A percentile compares a stretch with the other conserved stretches of the same genome.
phyloP scores from a whole-genome alignment of 306 rosid genomes.

The Spatholobus suberectus region DNA sequence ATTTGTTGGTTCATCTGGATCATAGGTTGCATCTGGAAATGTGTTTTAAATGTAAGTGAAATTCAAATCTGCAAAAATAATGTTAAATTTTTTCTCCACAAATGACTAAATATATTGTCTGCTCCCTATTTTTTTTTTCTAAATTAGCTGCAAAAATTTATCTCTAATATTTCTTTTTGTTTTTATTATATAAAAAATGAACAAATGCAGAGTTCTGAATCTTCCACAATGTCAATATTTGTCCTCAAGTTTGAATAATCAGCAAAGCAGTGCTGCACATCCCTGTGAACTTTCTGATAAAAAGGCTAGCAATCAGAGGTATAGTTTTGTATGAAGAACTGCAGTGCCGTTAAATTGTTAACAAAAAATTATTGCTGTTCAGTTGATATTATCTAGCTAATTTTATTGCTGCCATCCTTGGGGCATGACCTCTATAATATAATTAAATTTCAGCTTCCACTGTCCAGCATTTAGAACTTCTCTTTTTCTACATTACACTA shows the following conservation, averaged over 20 bases:
- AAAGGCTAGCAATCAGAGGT: slow-evolving; percentile 64
- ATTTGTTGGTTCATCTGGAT: neutral
- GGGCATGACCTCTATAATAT: slow-evolving; percentile 22
- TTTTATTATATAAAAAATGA: slow-evolving; percentile 19
- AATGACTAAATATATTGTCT: neutral
- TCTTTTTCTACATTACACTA: slow-evolving; percentile 8
- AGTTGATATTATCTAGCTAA: neutral
- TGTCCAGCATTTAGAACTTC: neutral
- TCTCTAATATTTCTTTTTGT: slow-evolving; percentile 30
- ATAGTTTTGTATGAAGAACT: slow-evolving; percentile 36
- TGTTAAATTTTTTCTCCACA: neutral
- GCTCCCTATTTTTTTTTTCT: neutral
- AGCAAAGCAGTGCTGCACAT: slow-evolving; percentile 48
- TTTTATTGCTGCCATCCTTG: neutral
- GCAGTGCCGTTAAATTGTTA: slow-evolving; percentile 26
- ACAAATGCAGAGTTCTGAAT: slow-evolving; percentile 63
- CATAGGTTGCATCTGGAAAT: neutral
- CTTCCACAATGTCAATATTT: slow-evolving; percentile 80
- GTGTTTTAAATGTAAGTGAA: neutral
- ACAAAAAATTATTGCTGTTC: neutral
- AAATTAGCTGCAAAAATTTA: neutral
- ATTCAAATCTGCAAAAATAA: neutral
- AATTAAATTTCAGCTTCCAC: neutral
- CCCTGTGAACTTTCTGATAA: slow-evolving; percentile 48
- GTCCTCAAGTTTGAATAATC: slow-evolving; percentile 46